Percentiles rank a stretch among this genome's conserved stretches.
Evolutionary conservation across 2,329 filamentous ascomycete species (phyloP).

Genomic region (Ophiostoma sp.): DNA sequence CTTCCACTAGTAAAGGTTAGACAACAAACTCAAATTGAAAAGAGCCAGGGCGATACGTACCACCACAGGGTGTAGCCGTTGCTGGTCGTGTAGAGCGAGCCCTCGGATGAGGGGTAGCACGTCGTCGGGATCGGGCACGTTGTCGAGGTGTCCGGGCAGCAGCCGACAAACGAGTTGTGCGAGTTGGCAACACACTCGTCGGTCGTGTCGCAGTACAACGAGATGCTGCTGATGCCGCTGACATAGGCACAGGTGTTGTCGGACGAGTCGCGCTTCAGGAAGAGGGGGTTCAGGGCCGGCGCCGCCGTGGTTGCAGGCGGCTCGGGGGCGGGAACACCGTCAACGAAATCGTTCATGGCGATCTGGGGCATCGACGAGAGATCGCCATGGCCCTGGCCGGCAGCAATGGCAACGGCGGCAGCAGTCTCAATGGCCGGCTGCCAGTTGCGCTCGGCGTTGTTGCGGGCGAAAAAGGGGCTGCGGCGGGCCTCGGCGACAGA

Average conservation of each 20-base stretch:
- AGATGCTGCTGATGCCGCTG: conserved; percentile 33
- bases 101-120: conserved; percentile 35
- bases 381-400: not conserved
- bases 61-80: conserved; percentile 38
- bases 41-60: conserved; percentile 32
- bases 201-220: conserved; percentile 36
- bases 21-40: not conserved
- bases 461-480: conserved; percentile 23
- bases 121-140: conserved; percentile 34
- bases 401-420: not conserved
- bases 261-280: conserved; percentile 32
- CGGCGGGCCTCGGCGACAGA: conserved; percentile 8
- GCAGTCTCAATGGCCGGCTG: conserved; percentile 34
- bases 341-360: not conserved
- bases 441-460: conserved; percentile 30
- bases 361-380: conserved; percentile 32
- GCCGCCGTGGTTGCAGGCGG: conserved; percentile 31
- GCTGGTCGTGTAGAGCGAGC: conserved; percentile 29
- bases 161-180: conserved; percentile 35
- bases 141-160: conserved; percentile 35
- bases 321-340: not conserved
- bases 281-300: conserved; percentile 21
- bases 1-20: conserved; percentile 25
- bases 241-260: conserved; percentile 40
- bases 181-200: conserved; percentile 37